Conservation (phyloP, 2,329 filamentous ascomycete species). For the Drechslera avenae region DNA sequence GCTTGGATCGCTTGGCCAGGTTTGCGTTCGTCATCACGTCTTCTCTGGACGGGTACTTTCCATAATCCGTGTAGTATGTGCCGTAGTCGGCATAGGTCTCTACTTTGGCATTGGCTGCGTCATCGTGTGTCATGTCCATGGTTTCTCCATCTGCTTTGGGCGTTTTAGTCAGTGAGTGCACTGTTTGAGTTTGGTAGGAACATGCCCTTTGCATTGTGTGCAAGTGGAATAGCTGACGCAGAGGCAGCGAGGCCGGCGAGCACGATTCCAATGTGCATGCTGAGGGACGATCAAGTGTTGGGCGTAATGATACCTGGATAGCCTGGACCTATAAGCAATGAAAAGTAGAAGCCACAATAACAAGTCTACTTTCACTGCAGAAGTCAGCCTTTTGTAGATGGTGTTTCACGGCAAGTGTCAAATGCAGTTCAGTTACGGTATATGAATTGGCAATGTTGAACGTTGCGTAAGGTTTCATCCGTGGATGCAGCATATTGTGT, state of each 20-base stretch:
- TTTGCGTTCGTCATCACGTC: neutral
- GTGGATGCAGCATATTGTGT: neutral
- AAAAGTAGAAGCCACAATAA: neutral
- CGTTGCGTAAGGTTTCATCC: conserved; percentile 14
- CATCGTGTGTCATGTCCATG: conserved; percentile 1
- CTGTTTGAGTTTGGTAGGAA: too few species aligned
- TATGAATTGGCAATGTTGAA: neutral
- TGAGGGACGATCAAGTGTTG: neutral
- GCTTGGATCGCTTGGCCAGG: neutral
- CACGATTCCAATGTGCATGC: conserved; percentile 22
- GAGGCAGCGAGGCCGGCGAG: conserved; percentile 16
- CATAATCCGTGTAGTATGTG: conserved; percentile 1
- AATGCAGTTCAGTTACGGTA: neutral
- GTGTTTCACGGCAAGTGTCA: neutral
- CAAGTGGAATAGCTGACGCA: conserved; percentile 16
- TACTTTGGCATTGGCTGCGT: neutral
- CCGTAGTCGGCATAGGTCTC: neutral
- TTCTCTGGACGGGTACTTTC: conserved; percentile 3
- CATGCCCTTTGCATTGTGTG: too few species aligned
- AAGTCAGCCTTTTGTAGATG: conserved; percentile 15
- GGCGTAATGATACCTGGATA: neutral
- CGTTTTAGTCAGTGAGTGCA: too few species aligned
- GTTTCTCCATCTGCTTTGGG: too few species aligned
- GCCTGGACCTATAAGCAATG: neutral
- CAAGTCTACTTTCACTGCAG: neutral